These are phyloP conservation scores for Trametes polyzona DNA, from an alignment of 1,284 basidiomycete genomes.

Conservation along the genomic window DNA sequence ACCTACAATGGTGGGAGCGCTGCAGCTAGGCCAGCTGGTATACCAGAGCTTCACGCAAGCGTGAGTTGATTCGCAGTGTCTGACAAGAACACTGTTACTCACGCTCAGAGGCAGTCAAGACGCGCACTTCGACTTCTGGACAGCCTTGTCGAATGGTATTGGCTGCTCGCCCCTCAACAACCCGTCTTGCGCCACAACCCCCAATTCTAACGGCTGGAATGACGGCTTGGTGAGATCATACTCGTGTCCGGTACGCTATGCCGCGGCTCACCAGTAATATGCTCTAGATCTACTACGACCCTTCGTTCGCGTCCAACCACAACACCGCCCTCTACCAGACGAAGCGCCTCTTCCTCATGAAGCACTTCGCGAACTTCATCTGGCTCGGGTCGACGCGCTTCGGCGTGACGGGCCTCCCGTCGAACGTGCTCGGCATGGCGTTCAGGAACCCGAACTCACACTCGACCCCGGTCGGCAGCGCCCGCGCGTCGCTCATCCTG, in stretches of 20 bases:
- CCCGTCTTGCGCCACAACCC: conserved; percentile 3
- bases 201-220: conserved; percentile 13
- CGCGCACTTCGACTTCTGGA: conserved; percentile 32
- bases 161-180: conserved; percentile 20
- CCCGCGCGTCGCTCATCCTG: conserved; percentile 8
- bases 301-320: conserved; percentile 2
- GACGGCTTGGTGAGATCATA: background rate
- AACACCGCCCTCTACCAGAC: conserved; percentile 12
- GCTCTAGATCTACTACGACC: conserved; percentile 7
- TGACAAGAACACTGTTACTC: background rate
- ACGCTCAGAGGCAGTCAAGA: conserved; percentile 12
- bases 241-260: background rate
- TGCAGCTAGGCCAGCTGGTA: conserved; percentile 32
- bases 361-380: conserved; percentile 11
- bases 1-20: conserved; percentile 32
- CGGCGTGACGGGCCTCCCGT: conserved; percentile 7
- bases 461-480: conserved; percentile 2
- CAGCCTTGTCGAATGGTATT: conserved; percentile 31
- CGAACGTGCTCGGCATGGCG: conserved; percentile 11
- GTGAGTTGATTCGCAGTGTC: conserved; percentile 3
- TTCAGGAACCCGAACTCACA: conserved; percentile 2
- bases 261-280: background rate
- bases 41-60: conserved; percentile 31
- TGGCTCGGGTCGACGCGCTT: conserved; percentile 11
- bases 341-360: conserved; percentile 12